A percentile compares a stretch with the other conserved stretches of the same genome.
Conservation (phyloP, 2,329 filamentous ascomycete species). For the Microdochium nivale region DNA sequence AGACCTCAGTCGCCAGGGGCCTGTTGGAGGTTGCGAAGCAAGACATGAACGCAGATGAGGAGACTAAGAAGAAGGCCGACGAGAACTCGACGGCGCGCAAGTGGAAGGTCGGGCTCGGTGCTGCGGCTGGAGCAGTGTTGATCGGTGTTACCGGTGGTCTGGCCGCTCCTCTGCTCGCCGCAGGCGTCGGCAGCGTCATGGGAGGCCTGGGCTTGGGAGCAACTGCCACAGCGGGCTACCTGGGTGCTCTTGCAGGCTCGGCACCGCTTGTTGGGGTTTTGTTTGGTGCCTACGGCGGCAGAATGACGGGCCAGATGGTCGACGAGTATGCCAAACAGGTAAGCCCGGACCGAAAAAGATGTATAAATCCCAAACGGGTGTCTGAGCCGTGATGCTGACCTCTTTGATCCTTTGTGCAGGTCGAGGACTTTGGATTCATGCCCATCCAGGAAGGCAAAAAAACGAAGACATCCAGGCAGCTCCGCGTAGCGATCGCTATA, state of each 20-base stretch:
- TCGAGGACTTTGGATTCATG: conserved; percentile 84
- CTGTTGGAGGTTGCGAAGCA: conserved; percentile 63
- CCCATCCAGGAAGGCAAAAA: conserved; percentile 54
- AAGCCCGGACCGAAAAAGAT: too few relatives aligned
- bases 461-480: conserved; percentile 30
- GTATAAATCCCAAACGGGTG: too few relatives aligned
- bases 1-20: conserved; percentile 66
- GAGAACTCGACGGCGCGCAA: conserved; percentile 54
- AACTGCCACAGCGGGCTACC: conserved; percentile 67
- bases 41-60: conserved; percentile 57
- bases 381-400: too few relatives aligned
- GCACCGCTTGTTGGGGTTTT: conserved; percentile 71
- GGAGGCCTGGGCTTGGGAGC: conserved; percentile 72
- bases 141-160: conserved; percentile 70
- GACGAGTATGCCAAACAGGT: conserved; percentile 52
- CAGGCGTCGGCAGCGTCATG: conserved; percentile 71
- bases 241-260: conserved; percentile 75
- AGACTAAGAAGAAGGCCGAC: conserved; percentile 53
- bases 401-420: conserved; percentile 49
- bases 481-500: conserved; percentile 74
- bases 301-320: conserved; percentile 79
- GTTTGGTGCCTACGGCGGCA: conserved; percentile 80
- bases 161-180: conserved; percentile 69
- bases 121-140: conserved; percentile 41
- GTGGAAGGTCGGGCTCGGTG: conserved; percentile 57